Evolutionary conservation across 768 basidiomycete genomes (phyloP).

Genomic region (Collybia mongolica): DNA sequence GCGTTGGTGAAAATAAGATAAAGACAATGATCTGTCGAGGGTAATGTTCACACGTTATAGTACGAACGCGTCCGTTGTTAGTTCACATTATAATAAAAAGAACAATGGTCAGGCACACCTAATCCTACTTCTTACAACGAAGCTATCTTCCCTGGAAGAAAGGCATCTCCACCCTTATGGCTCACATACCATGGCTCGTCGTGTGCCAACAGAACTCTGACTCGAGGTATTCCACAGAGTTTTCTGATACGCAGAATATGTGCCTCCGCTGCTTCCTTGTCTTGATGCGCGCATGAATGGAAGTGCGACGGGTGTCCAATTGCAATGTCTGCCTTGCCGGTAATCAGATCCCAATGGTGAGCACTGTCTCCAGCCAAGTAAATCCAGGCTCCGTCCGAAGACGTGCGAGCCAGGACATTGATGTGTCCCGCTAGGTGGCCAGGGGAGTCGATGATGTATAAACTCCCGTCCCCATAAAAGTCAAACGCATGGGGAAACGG

Average conservation of each 20-base stretch:
- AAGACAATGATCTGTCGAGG: no score
- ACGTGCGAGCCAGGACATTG: constrained; percentile 54
- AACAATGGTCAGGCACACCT: no score
- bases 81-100: no score
- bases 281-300: constrained; percentile 38
- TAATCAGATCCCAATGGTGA: constrained; percentile 52
- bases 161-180: constrained; percentile 40
- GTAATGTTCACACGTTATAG: no score
- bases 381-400: constrained; percentile 51
- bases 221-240: constrained; percentile 34
- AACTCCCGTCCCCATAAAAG: constrained; percentile 55
- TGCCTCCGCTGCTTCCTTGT: constrained; percentile 40
- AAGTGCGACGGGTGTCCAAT: constrained; percentile 22
- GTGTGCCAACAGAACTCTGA: constrained; percentile 51
- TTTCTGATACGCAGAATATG: constrained; percentile 33
- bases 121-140: constrained; percentile 3
- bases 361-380: constrained; percentile 56
- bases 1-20: no score
- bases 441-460: constrained; percentile 57
- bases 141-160: constrained; percentile 38
- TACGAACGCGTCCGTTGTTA: no score
- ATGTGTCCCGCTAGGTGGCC: constrained; percentile 59
- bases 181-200: constrained; percentile 50
- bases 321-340: constrained; percentile 40
- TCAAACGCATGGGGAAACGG: constrained; percentile 42